Evolutionary conservation across 1,139 yeast species (phyloP).

Genomic region (Eremothecium cymbalariae): DNA sequence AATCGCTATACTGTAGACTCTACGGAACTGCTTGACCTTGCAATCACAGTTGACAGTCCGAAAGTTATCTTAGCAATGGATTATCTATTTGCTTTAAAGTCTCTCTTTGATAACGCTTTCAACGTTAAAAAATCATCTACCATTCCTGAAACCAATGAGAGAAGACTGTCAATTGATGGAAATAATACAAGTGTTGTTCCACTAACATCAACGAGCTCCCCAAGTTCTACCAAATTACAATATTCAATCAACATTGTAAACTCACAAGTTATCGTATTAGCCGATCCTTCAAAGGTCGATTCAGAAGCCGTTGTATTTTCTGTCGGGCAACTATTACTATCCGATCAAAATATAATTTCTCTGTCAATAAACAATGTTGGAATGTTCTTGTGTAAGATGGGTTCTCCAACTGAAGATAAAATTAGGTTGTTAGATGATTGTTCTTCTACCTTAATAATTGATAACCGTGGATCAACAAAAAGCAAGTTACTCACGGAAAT

Average conservation of each 20-base stretch:
- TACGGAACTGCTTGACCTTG: conserved; percentile 42
- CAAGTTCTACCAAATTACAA: conserved; percentile 32
- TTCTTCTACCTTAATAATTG: conserved; percentile 67
- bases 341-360: conserved; percentile 57
- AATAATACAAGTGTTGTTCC: conserved; percentile 5
- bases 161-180: conserved; percentile 9
- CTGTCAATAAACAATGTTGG: conserved; percentile 76
- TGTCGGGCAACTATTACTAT: conserved; percentile 66
- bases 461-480: conserved; percentile 55
- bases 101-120: conserved; percentile 46
- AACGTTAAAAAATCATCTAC: conserved; percentile 13
- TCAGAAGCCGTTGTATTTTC: conserved; percentile 90
- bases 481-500: conserved; percentile 53
- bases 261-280: conserved; percentile 70
- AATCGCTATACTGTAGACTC: conserved; percentile 39
- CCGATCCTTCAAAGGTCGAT: conserved; percentile 60
- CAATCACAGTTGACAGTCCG: conserved; percentile 73
- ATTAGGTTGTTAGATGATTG: conserved; percentile 83
- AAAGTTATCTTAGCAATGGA: conserved; percentile 76
- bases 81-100: conserved; percentile 68
- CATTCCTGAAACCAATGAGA: conserved; percentile 7
- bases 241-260: conserved; percentile 68
- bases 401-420: conserved; percentile 47
- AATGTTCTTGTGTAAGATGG: conserved; percentile 76
- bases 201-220: neutral